phyloP scores from a whole-genome alignment of 768 basidiomycete species.

The Suillus decipiens region DNA sequence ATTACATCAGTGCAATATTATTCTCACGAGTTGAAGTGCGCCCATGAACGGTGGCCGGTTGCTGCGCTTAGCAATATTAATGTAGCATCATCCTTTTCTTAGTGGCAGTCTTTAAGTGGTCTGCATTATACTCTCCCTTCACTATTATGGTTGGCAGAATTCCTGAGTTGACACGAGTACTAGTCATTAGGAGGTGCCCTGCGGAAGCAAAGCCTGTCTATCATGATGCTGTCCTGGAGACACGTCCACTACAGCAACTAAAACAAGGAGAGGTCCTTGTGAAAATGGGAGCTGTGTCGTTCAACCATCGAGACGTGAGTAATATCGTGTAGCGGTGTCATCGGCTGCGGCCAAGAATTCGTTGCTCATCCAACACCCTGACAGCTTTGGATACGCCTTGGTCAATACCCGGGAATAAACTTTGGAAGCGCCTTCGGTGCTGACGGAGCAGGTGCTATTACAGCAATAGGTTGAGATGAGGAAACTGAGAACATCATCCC shows the following conservation, averaged over 20 bases:
- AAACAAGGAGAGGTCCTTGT: slow-evolving; percentile 63
- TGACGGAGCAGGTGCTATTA: slow-evolving; percentile 65
- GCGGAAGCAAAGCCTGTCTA: slow-evolving; percentile 43
- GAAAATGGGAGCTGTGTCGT: slow-evolving; percentile 65
- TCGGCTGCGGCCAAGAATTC: neutral
- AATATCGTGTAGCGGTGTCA: neutral
- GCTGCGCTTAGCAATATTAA: no score
- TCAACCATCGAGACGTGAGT: slow-evolving; percentile 76
- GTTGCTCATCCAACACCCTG: slow-evolving; percentile 4
- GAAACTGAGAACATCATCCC: neutral
- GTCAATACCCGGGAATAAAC: slow-evolving; percentile 63
- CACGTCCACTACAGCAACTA: slow-evolving; percentile 50
- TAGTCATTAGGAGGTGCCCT: slow-evolving; percentile 50
- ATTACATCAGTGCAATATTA: neutral
- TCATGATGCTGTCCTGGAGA: slow-evolving; percentile 58
- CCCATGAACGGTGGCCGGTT: neutral
- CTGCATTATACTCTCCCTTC: neutral
- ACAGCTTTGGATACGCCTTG: slow-evolving; percentile 75
- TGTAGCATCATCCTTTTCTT: neutral
- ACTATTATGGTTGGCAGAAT: slow-evolving; percentile 14
- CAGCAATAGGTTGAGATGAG: neutral
- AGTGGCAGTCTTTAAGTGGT: neutral
- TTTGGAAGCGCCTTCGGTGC: slow-evolving; percentile 64
- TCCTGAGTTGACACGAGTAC: slow-evolving; percentile 47
- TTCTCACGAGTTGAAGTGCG: neutral